A percentile compares a stretch with the other conserved stretches of the same genome.
phyloP scores from a whole-genome alignment of 371 early-diverging fungal species.

The Mortierella sp. region DNA sequence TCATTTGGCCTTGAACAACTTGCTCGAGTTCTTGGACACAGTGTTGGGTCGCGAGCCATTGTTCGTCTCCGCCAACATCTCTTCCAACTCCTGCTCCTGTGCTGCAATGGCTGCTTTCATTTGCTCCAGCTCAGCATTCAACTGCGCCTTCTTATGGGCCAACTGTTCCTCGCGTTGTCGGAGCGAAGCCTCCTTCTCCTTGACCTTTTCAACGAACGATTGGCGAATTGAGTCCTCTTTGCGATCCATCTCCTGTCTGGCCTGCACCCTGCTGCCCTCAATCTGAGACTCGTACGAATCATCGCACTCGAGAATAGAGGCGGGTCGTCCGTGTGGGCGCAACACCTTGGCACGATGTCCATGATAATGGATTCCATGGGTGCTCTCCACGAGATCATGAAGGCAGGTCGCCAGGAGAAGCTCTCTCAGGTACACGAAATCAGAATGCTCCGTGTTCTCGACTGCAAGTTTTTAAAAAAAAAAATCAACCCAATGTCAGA shows the following conservation, averaged over 20 bases:
- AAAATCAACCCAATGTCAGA: not conserved
- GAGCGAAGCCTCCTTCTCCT: conserved; percentile 76
- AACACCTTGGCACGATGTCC: conserved; percentile 76
- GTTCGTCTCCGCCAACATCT: conserved; percentile 17
- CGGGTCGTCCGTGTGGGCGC: conserved; percentile 72
- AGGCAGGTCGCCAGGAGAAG: conserved; percentile 79
- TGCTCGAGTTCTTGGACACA: conserved; percentile 35
- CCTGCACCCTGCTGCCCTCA: conserved; percentile 60
- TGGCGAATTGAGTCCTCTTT: conserved; percentile 82
- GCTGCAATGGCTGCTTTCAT: conserved; percentile 57
- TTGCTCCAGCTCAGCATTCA: conserved; percentile 70
- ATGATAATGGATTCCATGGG: conserved; percentile 83
- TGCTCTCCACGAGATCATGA: conserved; percentile 84
- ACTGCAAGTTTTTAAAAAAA: conserved; percentile 56
- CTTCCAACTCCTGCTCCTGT: conserved; percentile 50
- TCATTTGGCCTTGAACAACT: conserved; percentile 43
- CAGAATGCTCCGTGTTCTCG: conserved; percentile 88
- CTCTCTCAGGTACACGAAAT: conserved; percentile 85
- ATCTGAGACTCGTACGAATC: conserved; percentile 76
- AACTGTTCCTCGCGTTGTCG: conserved; percentile 74
- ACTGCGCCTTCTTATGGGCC: conserved; percentile 56
- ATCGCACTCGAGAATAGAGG: conserved; percentile 79
- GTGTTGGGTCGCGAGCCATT: conserved; percentile 30
- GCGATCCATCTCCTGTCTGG: conserved; percentile 75
- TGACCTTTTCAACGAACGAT: conserved; percentile 77